Conservation (phyloP, 2,329 filamentous ascomycete genomes). For the Tolypocladium tundrense region DNA sequence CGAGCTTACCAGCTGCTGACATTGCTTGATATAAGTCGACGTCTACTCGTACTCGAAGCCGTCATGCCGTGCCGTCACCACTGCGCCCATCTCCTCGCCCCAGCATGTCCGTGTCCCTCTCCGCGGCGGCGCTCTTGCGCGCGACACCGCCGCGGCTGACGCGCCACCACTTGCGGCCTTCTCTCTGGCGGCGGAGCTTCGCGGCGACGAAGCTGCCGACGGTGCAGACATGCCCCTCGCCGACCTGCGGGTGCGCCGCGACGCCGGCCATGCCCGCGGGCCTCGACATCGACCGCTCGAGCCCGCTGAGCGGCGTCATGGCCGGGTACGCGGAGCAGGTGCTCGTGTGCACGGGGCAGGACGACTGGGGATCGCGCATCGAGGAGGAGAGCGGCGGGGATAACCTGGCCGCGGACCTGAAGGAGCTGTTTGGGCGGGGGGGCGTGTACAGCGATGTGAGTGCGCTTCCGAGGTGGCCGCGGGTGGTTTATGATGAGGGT, state of each 20-base stretch:
- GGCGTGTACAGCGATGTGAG: slow-evolving; percentile 58
- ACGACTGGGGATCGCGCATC: slow-evolving; percentile 75
- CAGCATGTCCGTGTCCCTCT: slow-evolving; percentile 1
- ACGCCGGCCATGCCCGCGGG: slow-evolving; percentile 53
- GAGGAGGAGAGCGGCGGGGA: slow-evolving; percentile 65
- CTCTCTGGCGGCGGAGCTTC: slow-evolving; percentile 1
- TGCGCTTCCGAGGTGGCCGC: slow-evolving; percentile 6
- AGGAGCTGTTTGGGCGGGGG: slow-evolving; percentile 55
- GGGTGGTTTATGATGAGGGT: not conserved
- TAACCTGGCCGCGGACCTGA: slow-evolving; percentile 62
- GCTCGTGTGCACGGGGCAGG: slow-evolving; percentile 68
- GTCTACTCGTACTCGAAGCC: not conserved
- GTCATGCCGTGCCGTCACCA: not conserved
- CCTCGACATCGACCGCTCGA: slow-evolving; percentile 64
- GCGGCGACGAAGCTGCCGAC: slow-evolving; percentile 27
- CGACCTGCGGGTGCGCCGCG: slow-evolving; percentile 65
- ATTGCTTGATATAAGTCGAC: not conserved
- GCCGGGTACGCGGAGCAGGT: slow-evolving; percentile 72
- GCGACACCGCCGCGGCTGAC: not conserved
- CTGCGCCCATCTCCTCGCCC: not conserved
- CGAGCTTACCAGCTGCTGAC: slow-evolving; percentile 7
- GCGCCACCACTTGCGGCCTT: slow-evolving; percentile 5
- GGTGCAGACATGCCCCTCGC: slow-evolving; percentile 55
- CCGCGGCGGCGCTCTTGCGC: not conserved
- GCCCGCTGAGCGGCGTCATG: slow-evolving; percentile 66